phyloP scores from a whole-genome alignment of 371 early-diverging fungal species.

The Mucor mucedo region DNA sequence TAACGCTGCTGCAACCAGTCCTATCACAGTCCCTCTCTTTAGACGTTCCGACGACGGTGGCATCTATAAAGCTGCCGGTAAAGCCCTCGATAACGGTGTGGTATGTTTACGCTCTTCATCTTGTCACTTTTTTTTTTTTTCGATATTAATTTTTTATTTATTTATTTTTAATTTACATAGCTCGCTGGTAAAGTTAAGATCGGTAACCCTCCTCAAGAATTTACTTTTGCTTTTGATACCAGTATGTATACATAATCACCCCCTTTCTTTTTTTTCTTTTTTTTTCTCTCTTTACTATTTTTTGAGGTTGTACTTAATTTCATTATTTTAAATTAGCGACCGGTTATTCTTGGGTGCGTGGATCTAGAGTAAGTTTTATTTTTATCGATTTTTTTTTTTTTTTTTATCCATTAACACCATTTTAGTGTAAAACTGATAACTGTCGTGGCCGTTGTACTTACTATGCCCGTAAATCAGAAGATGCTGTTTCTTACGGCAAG shows the following conservation, averaged over 20 bases:
- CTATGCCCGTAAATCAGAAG: conserved; percentile 40
- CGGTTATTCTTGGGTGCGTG: conserved; percentile 59
- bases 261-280: conserved; percentile 6
- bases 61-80: conserved; percentile 47
- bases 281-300: conserved; percentile 10
- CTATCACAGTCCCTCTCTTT: conserved; percentile 48
- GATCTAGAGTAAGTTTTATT: conserved; percentile 38
- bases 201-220: conserved; percentile 54
- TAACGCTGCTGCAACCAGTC: conserved; percentile 35
- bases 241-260: conserved; percentile 27
- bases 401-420: background rate
- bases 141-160: background rate
- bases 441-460: conserved; percentile 52
- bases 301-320: conserved; percentile 29
- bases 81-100: conserved; percentile 50
- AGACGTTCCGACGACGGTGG: conserved; percentile 38
- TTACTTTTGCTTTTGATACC: conserved; percentile 56
- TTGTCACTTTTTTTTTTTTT: background rate
- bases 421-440: conserved; percentile 51
- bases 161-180: conserved; percentile 21
- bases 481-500: conserved; percentile 34
- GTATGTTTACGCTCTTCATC: conserved; percentile 20
- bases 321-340: conserved; percentile 39
- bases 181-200: conserved; percentile 53
- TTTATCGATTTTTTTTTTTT: too few relatives aligned